Conservation (phyloP, 306 rosid species). For the Malus sieversii region DNA sequence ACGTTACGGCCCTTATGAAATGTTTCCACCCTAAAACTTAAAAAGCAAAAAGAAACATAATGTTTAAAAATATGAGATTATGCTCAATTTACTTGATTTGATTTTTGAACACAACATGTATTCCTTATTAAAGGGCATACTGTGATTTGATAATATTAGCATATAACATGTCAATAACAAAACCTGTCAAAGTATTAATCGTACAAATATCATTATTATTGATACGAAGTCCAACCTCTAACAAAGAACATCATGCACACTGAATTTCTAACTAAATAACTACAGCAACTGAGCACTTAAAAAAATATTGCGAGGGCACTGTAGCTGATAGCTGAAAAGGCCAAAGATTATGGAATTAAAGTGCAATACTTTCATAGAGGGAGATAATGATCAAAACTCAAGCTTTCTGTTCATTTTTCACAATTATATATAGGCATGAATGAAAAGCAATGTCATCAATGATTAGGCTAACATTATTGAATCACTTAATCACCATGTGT, state of each 20-base stretch:
- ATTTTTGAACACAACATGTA: not conserved
- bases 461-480: conserved; percentile 8
- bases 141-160: too few relatives aligned
- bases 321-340: not conserved
- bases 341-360: not conserved
- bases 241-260: not conserved
- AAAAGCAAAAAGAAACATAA: not conserved
- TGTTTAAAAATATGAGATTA: not conserved
- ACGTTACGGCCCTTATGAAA: not conserved
- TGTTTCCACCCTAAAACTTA: not conserved
- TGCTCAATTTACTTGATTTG: not conserved
- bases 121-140: not conserved
- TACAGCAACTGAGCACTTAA: not conserved
- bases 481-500: conserved; percentile 11
- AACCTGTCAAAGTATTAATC: too few relatives aligned
- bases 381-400: not conserved
- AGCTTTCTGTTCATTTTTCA: not conserved
- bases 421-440: not conserved
- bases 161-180: too few relatives aligned
- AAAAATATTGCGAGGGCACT: not conserved
- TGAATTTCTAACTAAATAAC: not conserved
- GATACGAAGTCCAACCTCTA: not conserved
- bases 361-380: not conserved
- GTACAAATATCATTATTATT: not conserved
- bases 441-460: not conserved